Base-by-base conservation (phyloP, 192 early-diverging fungal species). In the Chytriomyces sp. region DNA sequence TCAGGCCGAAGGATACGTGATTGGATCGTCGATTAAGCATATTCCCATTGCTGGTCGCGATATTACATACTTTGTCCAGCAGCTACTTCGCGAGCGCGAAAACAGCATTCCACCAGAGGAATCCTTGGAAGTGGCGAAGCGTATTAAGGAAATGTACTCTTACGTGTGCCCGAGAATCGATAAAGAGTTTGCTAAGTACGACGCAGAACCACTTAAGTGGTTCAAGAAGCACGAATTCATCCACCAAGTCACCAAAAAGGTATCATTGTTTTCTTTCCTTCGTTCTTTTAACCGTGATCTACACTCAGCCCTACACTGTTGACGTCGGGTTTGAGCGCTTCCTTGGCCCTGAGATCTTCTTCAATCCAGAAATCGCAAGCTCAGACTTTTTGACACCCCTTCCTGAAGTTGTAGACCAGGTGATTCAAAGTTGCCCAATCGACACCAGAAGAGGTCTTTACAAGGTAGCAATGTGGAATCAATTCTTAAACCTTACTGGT, bases 271-370 rank as follows among this genome's bases (percentile, higher is more conserved):
- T 52, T 17, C 12, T 34, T 17, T 30, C 28, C 28, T 17, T 62
- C 38, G 60, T 3, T 39, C 38, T 58, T n/a, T 31, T 25, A 8
- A 3, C 37, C 40, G 34, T 32, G 37, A 32, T 12, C 32, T 3
- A 6, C 30, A 2, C 70, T 44, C 77, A 94, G 89, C 80, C 92
- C 38, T 99, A 98, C 78, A 88, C 81, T 36, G 93, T 99, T 17
- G 97, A 99, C 84, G 91, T 99, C 70, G 97, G 97, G 58, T 99
- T 93, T 76, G 97, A 99, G 78, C 93, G 97, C 59, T 99, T 99
- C 87, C 81, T 99, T 65, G 97, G 93, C n/a, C 97, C 97, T 19
- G 97, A 99, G 76, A 93, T 99, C 78, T 99, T 99, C 80, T 99
- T 99, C 86, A 98, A 97, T 78, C 97, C 97, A 26, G 97, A 99